Conservation (phyloP, 2,329 filamentous ascomycete species). For the Sclerotinia subarctica region DNA sequence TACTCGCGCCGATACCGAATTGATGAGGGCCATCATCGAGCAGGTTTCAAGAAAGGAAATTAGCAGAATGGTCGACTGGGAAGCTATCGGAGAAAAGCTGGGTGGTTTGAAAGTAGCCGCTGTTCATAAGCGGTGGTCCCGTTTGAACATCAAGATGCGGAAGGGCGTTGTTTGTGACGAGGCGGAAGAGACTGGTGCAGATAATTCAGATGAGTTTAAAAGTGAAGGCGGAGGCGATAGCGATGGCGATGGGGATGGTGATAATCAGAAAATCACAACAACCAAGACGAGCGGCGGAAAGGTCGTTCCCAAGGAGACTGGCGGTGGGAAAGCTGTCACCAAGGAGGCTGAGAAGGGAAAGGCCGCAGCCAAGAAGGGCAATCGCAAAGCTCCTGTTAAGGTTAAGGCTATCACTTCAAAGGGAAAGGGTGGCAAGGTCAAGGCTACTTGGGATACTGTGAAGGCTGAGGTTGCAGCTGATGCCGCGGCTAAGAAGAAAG, state of each 20-base stretch:
- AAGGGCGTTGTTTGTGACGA: not conserved
- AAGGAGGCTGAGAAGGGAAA: not conserved
- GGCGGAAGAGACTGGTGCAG: not conserved
- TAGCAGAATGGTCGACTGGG: not conserved
- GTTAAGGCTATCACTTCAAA: not conserved
- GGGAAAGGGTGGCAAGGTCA: not conserved
- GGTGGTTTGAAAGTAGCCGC: not conserved
- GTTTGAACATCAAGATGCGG: not conserved
- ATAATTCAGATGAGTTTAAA: not conserved
- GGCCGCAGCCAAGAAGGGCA: not conserved
- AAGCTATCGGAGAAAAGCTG: not conserved
- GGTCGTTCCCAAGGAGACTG: not conserved
- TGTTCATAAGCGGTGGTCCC: not conserved
- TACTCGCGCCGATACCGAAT: not conserved
- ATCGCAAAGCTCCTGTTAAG: not conserved
- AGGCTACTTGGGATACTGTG: not conserved
- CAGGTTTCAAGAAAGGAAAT: not conserved
- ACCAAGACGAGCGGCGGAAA: not conserved
- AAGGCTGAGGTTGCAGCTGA: not conserved
- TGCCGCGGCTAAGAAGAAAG: not conserved
- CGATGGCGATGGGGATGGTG: no score
- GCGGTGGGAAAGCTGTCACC: not conserved
- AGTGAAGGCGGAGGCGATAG: not conserved
- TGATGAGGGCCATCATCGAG: not conserved
- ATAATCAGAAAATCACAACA: not conserved